Evolutionary conservation across 768 basidiomycete genomes (phyloP).

Genomic region (Amanita molliuscula): DNA sequence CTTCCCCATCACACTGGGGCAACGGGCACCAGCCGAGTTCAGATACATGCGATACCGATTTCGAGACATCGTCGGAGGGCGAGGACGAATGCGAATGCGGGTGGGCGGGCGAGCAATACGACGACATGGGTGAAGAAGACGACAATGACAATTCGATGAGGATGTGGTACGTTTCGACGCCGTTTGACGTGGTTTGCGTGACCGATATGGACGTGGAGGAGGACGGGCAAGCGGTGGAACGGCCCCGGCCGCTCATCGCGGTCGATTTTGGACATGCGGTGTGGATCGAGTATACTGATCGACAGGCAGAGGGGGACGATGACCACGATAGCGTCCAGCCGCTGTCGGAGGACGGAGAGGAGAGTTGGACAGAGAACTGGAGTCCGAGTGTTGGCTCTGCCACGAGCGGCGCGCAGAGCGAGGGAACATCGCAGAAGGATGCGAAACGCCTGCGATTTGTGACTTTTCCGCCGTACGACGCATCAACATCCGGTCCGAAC

Average conservation of each 20-base stretch:
- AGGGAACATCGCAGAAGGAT: not conserved
- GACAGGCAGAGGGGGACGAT: not conserved
- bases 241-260: slow-evolving; percentile 63
- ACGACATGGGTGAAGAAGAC: slow-evolving; percentile 5
- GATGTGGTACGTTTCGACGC: slow-evolving; percentile 60
- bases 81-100: slow-evolving; percentile 4
- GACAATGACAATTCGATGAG: slow-evolving; percentile 28
- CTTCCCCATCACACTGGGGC: not conserved
- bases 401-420: not conserved
- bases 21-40: not conserved
- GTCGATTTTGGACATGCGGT: slow-evolving; percentile 86
- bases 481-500: not conserved
- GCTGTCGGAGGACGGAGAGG: slow-evolving; percentile 18
- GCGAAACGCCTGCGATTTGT: slow-evolving; percentile 3
- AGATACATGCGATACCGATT: not conserved
- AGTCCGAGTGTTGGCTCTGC: not conserved
- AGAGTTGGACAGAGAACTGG: slow-evolving; percentile 1
- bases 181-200: slow-evolving; percentile 65
- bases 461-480: slow-evolving; percentile 3
- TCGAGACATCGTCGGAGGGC: not conserved
- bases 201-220: slow-evolving; percentile 37
- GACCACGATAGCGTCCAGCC: slow-evolving; percentile 3
- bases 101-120: slow-evolving; percentile 6
- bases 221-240: slow-evolving; percentile 26
- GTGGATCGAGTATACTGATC: slow-evolving; percentile 55